Base-by-base conservation (phyloP, 179 eudicot genomes). In the Spinacia oleracea region DNA sequence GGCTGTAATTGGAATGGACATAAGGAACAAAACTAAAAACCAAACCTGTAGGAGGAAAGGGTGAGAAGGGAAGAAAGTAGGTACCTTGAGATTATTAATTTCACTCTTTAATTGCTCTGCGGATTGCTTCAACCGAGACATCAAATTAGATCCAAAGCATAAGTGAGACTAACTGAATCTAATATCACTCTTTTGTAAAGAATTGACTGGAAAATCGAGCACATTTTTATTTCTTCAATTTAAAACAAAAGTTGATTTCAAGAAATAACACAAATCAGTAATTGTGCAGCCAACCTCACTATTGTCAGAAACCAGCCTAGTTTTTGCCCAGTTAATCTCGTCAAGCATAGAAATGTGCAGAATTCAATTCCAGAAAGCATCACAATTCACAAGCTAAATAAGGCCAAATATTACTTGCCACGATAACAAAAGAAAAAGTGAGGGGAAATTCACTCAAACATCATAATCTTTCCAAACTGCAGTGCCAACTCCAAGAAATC, bases 291-390 rank as follows among this genome's bases (percentile, higher is more conserved):
- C 42, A 79, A 94, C 98, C 98, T 94, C 86, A 79, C 60, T 70
- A 56, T 83, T 88, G 82, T 91, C 90, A 40, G 83, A 70, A 77
- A 80, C 75, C 83, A 90, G 86, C 68, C 85, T 82, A 75, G 58
- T 76, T 80, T 88, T 89, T 74, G 65, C 65, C 55, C 71, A 56
- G 66, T 66, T 81, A 72, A 85, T 78, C 83, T 87, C 68, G 51
- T 90, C 89, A 85, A 90, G 87, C 79, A 86, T 84, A 76, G 89
- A n/a, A 78, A 81, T 91, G 85, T 73, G 88, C 91, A 84, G 90
- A 80, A 14, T 87, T 82, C 74, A 91, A 67, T 31, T 63, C 62
- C 72, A 79, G 77, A 78, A 70, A 73, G 40, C 20, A 74, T 79
- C 84, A n/a, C n/a, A n/a, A n/a, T n/a, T n/a, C n/a, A n/a, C n/a